These are phyloP conservation scores for Leucosporidium scottii DNA, from an alignment of 768 basidiomycete genomes.

Conservation along the genomic window DNA sequence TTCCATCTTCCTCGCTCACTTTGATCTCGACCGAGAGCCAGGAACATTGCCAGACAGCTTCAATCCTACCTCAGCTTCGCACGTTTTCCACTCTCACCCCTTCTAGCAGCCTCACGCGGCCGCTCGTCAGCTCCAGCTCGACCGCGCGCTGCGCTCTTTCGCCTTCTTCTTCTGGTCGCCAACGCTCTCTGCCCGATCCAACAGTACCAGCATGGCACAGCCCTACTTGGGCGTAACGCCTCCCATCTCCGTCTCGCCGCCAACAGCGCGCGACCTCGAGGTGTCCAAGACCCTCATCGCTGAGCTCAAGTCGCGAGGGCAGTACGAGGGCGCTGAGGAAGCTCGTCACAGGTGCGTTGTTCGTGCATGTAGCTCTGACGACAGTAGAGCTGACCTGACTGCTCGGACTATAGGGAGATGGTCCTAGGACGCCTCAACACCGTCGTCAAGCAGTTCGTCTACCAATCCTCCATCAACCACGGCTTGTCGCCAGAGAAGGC, in stretches of 20 bases:
- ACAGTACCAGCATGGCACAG: neutral
- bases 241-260: slow-evolving; percentile 56
- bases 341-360: slow-evolving; percentile 69
- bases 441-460: slow-evolving; percentile 88
- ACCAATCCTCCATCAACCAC: slow-evolving; percentile 63
- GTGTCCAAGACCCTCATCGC: slow-evolving; percentile 80
- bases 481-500: slow-evolving; percentile 86
- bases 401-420: slow-evolving; percentile 59
- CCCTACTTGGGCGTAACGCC: slow-evolving; percentile 33
- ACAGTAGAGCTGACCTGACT: neutral
- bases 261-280: slow-evolving; percentile 47
- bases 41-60: no score
- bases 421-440: slow-evolving; percentile 83
- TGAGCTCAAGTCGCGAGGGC: slow-evolving; percentile 74
- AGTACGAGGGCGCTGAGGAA: slow-evolving; percentile 85
- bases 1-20: no score
- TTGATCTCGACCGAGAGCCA: no score
- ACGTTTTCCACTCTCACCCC: no score
- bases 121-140: no score
- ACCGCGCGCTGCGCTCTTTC: no score
- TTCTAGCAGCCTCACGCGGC: no score
- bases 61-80: no score
- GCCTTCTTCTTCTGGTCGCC: no score
- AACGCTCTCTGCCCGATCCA: no score
- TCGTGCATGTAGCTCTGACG: neutral